Base-by-base conservation (phyloP, 2,329 filamentous ascomycete genomes). In the Penicillium sp. region DNA sequence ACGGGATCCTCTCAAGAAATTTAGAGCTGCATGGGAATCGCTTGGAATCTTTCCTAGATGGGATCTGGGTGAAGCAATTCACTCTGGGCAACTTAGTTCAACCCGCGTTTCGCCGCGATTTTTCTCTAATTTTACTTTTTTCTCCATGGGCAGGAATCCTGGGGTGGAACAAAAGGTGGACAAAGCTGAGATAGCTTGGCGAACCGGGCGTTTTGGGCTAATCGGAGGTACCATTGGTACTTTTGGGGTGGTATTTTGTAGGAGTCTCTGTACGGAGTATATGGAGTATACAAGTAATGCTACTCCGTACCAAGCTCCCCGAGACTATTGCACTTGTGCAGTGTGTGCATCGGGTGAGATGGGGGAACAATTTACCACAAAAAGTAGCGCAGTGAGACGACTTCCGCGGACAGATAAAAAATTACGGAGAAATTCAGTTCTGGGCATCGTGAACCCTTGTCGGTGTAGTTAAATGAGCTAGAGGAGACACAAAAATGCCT, bases 401-500 rank as follows among this genome's bases (percentile, higher is more conserved):
- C 11, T 14, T 46, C 48, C 41, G 52, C 47, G 48, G 38, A 47
- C 44, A 32, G 34, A 24, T 22, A 36, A 36, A 36, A 36, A 36
- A 40, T 21, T 40, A 40, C 18, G 16, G 18, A 16, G 16, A 16
- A n/a, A 40, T 10, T 40, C 38, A 40, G 38, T n/a, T n/a, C 38
- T 34, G 45, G 45, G 42, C 32, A 27, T 32, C 7, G 32, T 53
- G 54, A 59, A 57, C 29, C 45, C 52, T 51, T 50, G 49, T 51
- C 42, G 48, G 48, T 51, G 42, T 50, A 29, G 29, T 7, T 29
- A 8, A 48, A 42, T 36, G 16, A 43, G 29, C 44, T 43, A 53
- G 38, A 36, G 22, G 36, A 1, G 14, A 4, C 11, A 42, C 45
- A 56, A 59, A 70, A 70, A 70, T 69, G 67, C 67, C 67, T 70